Conservation (phyloP, 148 eudicot species). For the Vaccinium macrocarpon region DNA sequence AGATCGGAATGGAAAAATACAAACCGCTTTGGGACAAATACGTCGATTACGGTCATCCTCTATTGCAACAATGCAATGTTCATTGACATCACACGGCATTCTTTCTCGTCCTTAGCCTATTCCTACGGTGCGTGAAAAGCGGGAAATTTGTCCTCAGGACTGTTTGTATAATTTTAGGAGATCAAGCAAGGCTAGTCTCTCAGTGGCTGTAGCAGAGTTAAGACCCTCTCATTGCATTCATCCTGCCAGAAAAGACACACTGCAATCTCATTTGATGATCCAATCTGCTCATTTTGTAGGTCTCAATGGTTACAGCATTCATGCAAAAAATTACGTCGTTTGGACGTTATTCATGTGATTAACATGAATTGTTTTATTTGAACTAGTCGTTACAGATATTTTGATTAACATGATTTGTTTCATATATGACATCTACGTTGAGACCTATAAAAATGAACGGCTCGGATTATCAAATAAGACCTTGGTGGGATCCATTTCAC, state of each 20-base stretch:
- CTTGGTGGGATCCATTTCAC: not conserved
- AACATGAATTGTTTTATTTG: not conserved
- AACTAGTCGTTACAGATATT: not conserved
- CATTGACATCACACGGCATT: conserved; percentile 37
- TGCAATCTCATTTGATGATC: not conserved
- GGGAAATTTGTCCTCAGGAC: not conserved
- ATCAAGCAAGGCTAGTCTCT: conserved; percentile 12
- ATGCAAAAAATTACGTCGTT: not conserved
- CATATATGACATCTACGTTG: not conserved
- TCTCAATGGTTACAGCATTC: not conserved
- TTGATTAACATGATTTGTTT: not conserved
- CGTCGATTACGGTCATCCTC: conserved; percentile 58
- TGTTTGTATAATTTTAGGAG: conserved; percentile 6
- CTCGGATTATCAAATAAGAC: not conserved
- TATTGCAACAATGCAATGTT: conserved; percentile 77
- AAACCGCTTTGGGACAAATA: conserved; percentile 81
- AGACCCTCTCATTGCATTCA: not conserved
- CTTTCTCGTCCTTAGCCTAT: conserved; percentile 7
- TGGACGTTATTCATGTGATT: not conserved
- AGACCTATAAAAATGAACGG: not conserved
- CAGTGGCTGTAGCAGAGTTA: conserved; percentile 15
- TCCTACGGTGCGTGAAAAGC: not conserved
- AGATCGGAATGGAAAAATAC: conserved; percentile 81
- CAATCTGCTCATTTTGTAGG: not conserved
- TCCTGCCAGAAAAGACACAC: not conserved